phyloP scores from a whole-genome alignment of 2,329 filamentous ascomycete genomes.

The Sporothrix euskadiensis region DNA sequence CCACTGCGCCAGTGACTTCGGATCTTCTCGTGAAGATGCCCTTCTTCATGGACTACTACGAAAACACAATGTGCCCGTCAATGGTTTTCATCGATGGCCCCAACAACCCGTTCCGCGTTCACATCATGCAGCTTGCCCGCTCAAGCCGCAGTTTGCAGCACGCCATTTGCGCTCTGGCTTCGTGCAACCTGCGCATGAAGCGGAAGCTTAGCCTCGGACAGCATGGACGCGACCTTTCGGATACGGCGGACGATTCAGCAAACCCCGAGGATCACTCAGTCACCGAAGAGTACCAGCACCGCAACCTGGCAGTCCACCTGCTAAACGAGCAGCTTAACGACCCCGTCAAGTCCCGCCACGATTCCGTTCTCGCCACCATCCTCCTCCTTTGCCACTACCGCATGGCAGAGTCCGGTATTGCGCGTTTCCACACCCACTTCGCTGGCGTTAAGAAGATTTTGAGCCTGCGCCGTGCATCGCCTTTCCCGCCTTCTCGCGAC shows the following conservation, averaged over 20 bases:
- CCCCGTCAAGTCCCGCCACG: slow-evolving; percentile 71
- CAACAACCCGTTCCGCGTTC: slow-evolving; percentile 79
- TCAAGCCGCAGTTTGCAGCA: slow-evolving; percentile 83
- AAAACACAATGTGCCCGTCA: slow-evolving; percentile 86
- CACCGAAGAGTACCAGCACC: slow-evolving; percentile 81
- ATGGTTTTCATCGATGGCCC: slow-evolving; percentile 89
- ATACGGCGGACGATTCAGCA: slow-evolving; percentile 40
- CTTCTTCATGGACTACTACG: slow-evolving; percentile 91
- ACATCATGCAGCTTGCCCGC: slow-evolving; percentile 76
- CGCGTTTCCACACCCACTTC: slow-evolving; percentile 90
- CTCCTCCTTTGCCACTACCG: slow-evolving; percentile 88
- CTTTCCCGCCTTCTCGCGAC: slow-evolving; percentile 60
- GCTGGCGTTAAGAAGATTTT: slow-evolving; percentile 90
- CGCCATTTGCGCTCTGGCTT: slow-evolving; percentile 83
- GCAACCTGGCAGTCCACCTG: slow-evolving; percentile 73
- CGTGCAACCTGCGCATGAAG: slow-evolving; percentile 88
- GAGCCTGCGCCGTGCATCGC: slow-evolving; percentile 64
- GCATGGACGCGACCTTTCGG: slow-evolving; percentile 52
- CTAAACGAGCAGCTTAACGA: slow-evolving; percentile 84
- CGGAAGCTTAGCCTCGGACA: slow-evolving; percentile 64
- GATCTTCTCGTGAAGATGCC: slow-evolving; percentile 75
- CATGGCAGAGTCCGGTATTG: slow-evolving; percentile 89
- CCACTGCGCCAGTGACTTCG: slow-evolving; percentile 52
- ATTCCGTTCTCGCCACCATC: slow-evolving; percentile 84
- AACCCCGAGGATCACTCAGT: slow-evolving; percentile 57